Evolutionary conservation across 768 basidiomycete genomes (phyloP), one percentile per base, ranked within the genome.

Genomic region (Tephrocybe sp.): DNA sequence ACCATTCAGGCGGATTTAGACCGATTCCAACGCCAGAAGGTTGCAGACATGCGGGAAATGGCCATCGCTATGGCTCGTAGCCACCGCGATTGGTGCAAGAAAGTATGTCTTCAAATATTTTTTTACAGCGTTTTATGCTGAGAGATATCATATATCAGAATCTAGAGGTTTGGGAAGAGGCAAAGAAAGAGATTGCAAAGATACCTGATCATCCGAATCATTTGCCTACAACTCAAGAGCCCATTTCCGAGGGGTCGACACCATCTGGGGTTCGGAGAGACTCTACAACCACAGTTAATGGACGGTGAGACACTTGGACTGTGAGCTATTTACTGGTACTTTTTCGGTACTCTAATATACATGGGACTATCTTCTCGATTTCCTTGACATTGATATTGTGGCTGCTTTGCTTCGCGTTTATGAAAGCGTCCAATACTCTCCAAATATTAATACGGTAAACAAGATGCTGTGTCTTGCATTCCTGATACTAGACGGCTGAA

Each of bases 1-100:
- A 97, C 94, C 18, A 94, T 99, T 45, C 97, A 99, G 66, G 91
- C 92, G 13, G 97, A 99, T 70, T 73, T 99, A 55, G 97, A 99
- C 69, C 82, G 97, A 42, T 99, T 99, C 70, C 97, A 99, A 65
- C 82, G 97, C 19, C 97, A 98, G 73, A 99, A 99, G 65, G 97
- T 99, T 3, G 92, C 93, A 6, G 97, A 99, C 71, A 57, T 98
- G 57, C 75, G 94, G 30, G 91, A 95, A 65, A 94, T 99, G 94
- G 73, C 87, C 31, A 90, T 98, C 53, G 82, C 80, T 58, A 86
- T 98, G 79, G 90, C 93, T 0, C 78, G 80, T 59, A 88, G 85
- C 46, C 97, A 99, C 66, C 80, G 88, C 42, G 97, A 98, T 58
- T 98, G 94, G 94, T 95, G 93, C 67, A 86, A 89, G 74, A 91